Evolutionary conservation across 805 yeast genomes (phyloP), one percentile per base, ranked within the genome.

Genomic region (Teunomyces lycoperdinae): DNA sequence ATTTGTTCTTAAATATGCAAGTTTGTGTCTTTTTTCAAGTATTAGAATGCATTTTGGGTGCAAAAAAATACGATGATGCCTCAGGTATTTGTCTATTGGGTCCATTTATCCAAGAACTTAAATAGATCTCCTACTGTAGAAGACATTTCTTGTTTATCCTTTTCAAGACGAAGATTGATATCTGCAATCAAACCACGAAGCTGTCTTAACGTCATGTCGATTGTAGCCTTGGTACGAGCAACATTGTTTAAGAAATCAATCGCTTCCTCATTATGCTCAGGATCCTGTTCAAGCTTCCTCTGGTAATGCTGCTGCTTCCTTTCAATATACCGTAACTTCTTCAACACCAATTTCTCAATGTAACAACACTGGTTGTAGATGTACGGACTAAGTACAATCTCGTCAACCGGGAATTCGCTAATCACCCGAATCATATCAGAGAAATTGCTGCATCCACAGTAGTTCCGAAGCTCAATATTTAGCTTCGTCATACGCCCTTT

Each of bases 181-280:
- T 71, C 74, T 7, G 73, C 74, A 16, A 71, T 64, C 36, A 71
- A 60, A 0, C 67, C 68, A 31, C 58, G 56, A 27, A 69, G 46
- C 40, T 52, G 54, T 7, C 43, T 16, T 20, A 42, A 42, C n/a
- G 45, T 42, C 38, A 29, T 16, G 5, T 42, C 28, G 14, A 30
- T 30, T 9, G 29, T 24, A 5, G 30, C 34, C 27, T 16, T 13
- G 7, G 20, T 16, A 24, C 30, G 38, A 10, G 32, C 38, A 30
- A 41, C 32, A 30, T 30, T 47, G 31, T 44, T 40, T 45, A 47
- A 32, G 13, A 30, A 35, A 16, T 36, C 42, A 10, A 49, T 49
- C 26, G 47, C 31, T 14, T 31, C 28, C 30, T 49, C 41, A 4
- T 45, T 17, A 11, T 42, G 50, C 27, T 44, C 34, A 5, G 35